Evolutionary conservation across 768 basidiomycete species (phyloP), one percentile per base, ranked within the genome.

Genomic region (Collybia sp.): DNA sequence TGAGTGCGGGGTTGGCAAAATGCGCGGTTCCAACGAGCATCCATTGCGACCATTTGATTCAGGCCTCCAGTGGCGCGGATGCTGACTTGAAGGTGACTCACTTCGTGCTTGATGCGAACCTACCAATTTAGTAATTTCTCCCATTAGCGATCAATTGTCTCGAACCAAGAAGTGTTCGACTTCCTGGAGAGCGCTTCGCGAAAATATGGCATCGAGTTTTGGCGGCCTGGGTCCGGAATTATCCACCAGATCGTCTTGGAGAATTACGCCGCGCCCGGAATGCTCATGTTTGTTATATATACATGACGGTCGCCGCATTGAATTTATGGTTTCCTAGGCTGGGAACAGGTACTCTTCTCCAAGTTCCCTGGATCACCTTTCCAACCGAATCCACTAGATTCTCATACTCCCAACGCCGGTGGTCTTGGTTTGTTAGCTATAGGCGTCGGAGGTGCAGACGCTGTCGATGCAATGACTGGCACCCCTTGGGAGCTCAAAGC

Each of bases 211-310:
- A 96, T 98, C 53, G 95, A 97, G 67, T 99, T 98, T 65, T 98
- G 96, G 95, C 74, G 79, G 57, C 96, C 96, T 30, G 96, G 96
- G n/a, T 88, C 85, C 43, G 89, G 89, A 15, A 93, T 91, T 52
- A 95, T 99, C 51, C 96, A 99, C 63, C 96, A 98, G 61, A 96
- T 98, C 48, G 95, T 99, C 3, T 75, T 99, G 47, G 95, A 99
- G 66, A 95, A 95, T 57, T 97, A 97, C 61, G 93, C 94, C 20
- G 93, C 93, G 39, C 93, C 92, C 5, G 93, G 93, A 50, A 86
- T 93, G 79, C 74, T 94, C 20, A 93, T 95, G 92, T 89, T 50
- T 53, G 77, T 61, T 30, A 35, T 18, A 18, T 42, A 41, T 37
- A 20, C 13, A 40, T n/a, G 41, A 32, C 37, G 13, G 10, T 11